phyloP scores from a whole-genome alignment of 345 rosid species.

The Lepidium sativum region DNA sequence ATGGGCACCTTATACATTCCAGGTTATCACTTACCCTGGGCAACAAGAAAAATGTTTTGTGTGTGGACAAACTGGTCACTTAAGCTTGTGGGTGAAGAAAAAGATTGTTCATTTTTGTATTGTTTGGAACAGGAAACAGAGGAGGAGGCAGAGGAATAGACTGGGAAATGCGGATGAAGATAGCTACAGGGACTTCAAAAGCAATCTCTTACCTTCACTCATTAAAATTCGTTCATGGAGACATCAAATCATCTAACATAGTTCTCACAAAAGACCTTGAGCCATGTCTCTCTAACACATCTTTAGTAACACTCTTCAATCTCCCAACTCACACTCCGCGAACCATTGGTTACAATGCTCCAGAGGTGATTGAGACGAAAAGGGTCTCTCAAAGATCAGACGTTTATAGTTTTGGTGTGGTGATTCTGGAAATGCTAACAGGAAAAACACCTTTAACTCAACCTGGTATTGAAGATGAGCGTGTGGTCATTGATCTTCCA shows the following conservation, averaged over 20 bases:
- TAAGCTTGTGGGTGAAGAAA: conserved; percentile 17
- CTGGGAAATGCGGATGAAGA: conserved; percentile 66
- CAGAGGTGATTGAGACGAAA: conserved; percentile 59
- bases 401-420: conserved; percentile 80
- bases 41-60: conserved; percentile 87
- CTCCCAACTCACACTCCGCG: conserved; percentile 42
- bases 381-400: conserved; percentile 59
- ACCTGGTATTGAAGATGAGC: conserved; percentile 44
- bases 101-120: background rate
- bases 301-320: conserved; percentile 47
- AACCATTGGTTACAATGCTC: conserved; percentile 59
- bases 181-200: conserved; percentile 52
- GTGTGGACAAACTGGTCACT: conserved; percentile 93
- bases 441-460: conserved; percentile 61
- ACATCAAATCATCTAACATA: conserved; percentile 69
- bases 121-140: conserved; percentile 31
- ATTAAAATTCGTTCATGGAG: conserved; percentile 49
- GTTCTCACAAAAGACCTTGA: conserved; percentile 52
- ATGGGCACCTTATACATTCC: background rate
- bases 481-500: conserved; percentile 52
- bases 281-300: conserved; percentile 57
- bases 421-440: conserved; percentile 70
- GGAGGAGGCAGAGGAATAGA: conserved; percentile 36
- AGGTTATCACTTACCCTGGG: conserved; percentile 88
- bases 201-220: conserved; percentile 61